phyloP scores from a whole-genome alignment of 257 asterid genomes.

The Eucommia ulmoides region DNA sequence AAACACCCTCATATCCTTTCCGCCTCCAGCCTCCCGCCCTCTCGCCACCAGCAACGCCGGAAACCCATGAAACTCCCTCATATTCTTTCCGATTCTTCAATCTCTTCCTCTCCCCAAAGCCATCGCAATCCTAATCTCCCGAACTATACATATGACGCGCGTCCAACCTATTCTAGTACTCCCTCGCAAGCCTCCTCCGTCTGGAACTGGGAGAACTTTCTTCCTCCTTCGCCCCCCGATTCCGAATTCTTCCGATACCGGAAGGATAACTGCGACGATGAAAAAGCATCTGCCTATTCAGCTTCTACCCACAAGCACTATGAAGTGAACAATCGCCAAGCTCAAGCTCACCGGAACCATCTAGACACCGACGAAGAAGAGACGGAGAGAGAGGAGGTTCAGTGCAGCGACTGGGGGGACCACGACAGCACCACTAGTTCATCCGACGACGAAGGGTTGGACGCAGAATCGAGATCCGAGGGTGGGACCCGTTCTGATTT shows the following conservation, averaged over 20 bases:
- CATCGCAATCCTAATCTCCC: slow-evolving; percentile 9
- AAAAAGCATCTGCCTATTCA: slow-evolving; percentile 44
- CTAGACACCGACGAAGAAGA: slow-evolving; percentile 7
- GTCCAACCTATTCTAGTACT: slow-evolving; percentile 62
- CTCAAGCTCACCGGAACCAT: slow-evolving; percentile 8
- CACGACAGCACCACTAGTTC: slow-evolving; percentile 39
- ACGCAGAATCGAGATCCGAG: slow-evolving; percentile 52
- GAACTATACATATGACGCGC: slow-evolving; percentile 34
- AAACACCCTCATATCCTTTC: slow-evolving; percentile 33
- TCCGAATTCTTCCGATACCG: slow-evolving; percentile 66
- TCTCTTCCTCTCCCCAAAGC: slow-evolving; percentile 50
- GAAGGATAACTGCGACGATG: slow-evolving; percentile 27
- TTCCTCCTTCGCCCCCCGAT: slow-evolving; percentile 88
- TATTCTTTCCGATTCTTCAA: slow-evolving; percentile 77
- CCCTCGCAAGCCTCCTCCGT: slow-evolving; percentile 89
- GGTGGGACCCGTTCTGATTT: slow-evolving; percentile 32
- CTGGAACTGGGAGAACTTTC: slow-evolving; percentile 95
- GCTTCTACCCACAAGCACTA: slow-evolving; percentile 6
- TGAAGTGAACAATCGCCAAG: background rate
- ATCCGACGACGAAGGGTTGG: slow-evolving; percentile 39
- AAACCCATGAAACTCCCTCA: slow-evolving; percentile 54
- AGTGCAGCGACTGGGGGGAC: slow-evolving; percentile 96
- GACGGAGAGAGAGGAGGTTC: slow-evolving; percentile 89
- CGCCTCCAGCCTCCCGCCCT: slow-evolving; percentile 25
- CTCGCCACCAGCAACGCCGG: slow-evolving; percentile 20